Evolutionary conservation across 805 yeast species (phyloP), one percentile per base, ranked within the genome.

Genomic region (Schwanniomyces polymorphus): DNA sequence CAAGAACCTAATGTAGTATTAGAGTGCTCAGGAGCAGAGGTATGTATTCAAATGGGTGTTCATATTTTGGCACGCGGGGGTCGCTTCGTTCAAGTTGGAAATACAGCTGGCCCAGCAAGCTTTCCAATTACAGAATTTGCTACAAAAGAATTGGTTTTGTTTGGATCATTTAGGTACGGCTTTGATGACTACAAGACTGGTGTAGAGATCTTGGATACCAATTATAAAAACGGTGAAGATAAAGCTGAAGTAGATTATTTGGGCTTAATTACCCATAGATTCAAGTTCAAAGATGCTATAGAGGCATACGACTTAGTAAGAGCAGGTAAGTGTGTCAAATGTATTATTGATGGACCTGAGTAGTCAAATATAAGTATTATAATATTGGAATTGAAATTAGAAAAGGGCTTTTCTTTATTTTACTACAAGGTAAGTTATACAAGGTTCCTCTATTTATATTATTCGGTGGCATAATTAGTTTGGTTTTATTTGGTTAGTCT

Each of bases 21-120:
- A 62, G 97, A 90, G 63, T 88, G 92, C 49, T 81, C 95, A 12
- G 97, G 97, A 45, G 90, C 89, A 38, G 88, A 81, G 56, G 76
- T 79, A 27, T 88, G 94, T 55, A 84, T 89, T 52, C 76, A 81
- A 53, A 75, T 82, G 52, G 94, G 89, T 42, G 78, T 89, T 41
- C 70, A 77, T 44, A 74, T 81, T 31, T 72, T 88, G 48, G 78
- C 70, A 43, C 74, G 81, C 27, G 90, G 88, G 46, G 96, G 96
- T 17, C 73, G 83, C 42, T 83, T 77, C 57, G 90, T 88, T 29
- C 96, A 88, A 67, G 92, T 88, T 29, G 97, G 97, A 38, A 87
- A 87, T 82, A 92, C 95, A 21, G 80, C 77, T 37, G 84, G 81
- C 34, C 74, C 79, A 39, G 76, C 88, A 50, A 75, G 76, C 47